A percentile compares a stretch with the other conserved stretches of the same genome.
Conservation (phyloP, 2,329 filamentous ascomycete genomes). For the Cordyceps farinosa region DNA sequence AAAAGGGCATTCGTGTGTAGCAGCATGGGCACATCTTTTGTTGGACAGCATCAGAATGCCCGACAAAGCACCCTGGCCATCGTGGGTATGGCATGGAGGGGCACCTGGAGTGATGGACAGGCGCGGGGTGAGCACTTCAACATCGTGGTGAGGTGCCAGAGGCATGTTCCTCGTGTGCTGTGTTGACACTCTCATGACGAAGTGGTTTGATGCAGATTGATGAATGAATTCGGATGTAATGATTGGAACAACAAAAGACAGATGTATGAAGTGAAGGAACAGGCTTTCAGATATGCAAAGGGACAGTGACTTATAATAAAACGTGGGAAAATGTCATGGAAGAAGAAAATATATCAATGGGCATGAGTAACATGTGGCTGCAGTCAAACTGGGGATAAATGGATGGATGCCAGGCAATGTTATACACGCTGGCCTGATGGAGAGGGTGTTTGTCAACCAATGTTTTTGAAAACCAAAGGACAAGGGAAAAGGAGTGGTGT, state of each 20-base stretch:
- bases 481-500: not conserved
- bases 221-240: not conserved
- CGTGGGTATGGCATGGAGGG: not conserved
- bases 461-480: not conserved
- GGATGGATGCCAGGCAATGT: not conserved
- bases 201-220: not conserved
- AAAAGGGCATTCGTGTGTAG: constrained; percentile 27
- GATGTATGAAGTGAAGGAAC: not conserved
- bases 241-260: not conserved
- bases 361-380: not conserved
- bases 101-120: not conserved
- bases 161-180: not conserved
- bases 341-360: not conserved
- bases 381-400: not conserved
- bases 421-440: not conserved
- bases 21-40: constrained; percentile 28
- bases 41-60: constrained; percentile 22
- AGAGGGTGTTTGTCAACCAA: not conserved
- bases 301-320: not conserved
- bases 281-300: not conserved
- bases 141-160: not conserved
- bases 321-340: not conserved
- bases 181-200: not conserved
- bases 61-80: not conserved
- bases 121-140: not conserved